Evolutionary conservation across 495 filamentous ascomycete genomes (phyloP), one percentile per base, ranked within the genome.

Genomic region (Xylaria scruposa): DNA sequence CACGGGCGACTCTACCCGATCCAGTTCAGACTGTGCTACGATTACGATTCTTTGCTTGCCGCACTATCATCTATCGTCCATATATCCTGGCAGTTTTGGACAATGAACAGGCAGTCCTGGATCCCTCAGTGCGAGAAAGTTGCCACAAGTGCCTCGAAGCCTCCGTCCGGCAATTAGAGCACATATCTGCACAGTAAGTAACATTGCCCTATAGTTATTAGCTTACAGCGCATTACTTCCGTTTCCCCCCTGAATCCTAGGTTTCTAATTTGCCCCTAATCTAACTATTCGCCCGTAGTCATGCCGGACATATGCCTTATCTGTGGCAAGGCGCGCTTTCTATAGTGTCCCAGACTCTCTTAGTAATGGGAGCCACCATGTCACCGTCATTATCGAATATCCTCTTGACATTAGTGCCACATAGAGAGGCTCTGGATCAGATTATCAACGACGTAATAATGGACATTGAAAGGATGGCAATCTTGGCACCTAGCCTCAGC

Each of bases 281-380:
- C 82, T 84, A 81, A 86, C 78, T 60, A 80, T 80, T 84, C 82
- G 72, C 69, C 79, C 81, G 79, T 78, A 90, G 88, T 83, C 92
- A 93, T 75, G 92, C 91, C 75, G 92, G 93, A 69, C 93, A 94
- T 75, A 90, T 95, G 80, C 92, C 92, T n/a, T 94, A 94, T 81
- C 86, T 94, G 19, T 94, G 92, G 91, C 92, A 94, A 82, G 92
- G 93, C 44, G 93, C 92, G 2, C 85, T 95, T 54, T 93, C 90
- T 62, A 91, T 95, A 76, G 91, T 94, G 31, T 93, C 91, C 9
- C 93, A 95, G 81, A 91, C 91, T 2, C 83, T 94, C 40, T 80
- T 95, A 49, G 88, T 95, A 46, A 95, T 94, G 92, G 92, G 92
- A 8, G 92, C 92, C 62, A 94, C 90, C 21, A 92, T 95, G 90